A percentile compares a stretch with the other conserved stretches of the same genome.
Conservation (phyloP, 2,329 filamentous ascomycete species). For the Coniochaeta sp. region DNA sequence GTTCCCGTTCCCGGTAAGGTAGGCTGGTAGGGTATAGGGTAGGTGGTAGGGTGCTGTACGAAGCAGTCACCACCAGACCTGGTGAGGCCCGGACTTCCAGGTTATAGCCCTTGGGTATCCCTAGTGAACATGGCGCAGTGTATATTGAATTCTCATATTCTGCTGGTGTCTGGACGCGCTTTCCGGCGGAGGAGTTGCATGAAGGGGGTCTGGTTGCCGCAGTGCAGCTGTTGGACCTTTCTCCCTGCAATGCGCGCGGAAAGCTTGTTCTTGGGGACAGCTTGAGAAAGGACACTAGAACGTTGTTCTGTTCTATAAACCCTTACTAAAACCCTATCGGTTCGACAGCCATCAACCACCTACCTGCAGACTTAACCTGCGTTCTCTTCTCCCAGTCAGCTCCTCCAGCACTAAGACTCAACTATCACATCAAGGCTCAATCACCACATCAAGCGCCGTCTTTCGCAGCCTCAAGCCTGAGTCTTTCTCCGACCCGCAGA, state of each 20-base stretch:
- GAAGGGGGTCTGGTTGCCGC: no score
- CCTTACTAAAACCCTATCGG: neutral
- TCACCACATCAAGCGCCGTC: neutral
- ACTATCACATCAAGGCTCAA: neutral
- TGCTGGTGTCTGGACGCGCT: no score
- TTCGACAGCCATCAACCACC: neutral
- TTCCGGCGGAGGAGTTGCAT: no score
- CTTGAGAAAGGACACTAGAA: neutral
- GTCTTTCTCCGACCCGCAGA: neutral
- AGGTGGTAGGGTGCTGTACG: conserved; percentile 1
- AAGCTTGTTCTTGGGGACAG: neutral
- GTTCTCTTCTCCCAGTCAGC: neutral
- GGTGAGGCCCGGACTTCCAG: neutral
- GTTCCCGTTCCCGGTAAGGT: no score
- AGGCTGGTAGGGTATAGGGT: no score
- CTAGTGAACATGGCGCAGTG: neutral
- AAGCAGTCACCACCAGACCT: neutral
- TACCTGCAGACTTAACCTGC: neutral
- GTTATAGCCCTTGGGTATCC: neutral
- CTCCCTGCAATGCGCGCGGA: neutral
- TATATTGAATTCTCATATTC: no score
- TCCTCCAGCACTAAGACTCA: neutral
- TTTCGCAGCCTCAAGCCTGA: neutral
- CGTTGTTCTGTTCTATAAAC: neutral
- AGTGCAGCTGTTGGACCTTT: neutral